Conservation (phyloP, 129 eudicot genomes). For the Gnaphalium uliginosum region DNA sequence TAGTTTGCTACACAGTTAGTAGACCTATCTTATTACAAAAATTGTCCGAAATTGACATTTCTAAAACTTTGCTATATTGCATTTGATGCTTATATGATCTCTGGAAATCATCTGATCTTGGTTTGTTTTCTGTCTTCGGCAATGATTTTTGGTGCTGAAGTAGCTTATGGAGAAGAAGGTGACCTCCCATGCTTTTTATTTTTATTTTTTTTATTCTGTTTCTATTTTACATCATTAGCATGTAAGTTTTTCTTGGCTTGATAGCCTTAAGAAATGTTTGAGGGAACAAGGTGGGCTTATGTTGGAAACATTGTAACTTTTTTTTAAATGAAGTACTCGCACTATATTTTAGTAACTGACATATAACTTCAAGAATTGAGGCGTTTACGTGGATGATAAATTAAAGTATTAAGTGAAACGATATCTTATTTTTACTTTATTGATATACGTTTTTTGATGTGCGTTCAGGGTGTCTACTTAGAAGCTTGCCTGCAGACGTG, state of each 20-base stretch:
- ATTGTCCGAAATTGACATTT: background rate
- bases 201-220: background rate
- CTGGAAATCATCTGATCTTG: constrained; percentile 30
- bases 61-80: background rate
- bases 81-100: constrained; percentile 9
- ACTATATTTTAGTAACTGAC: background rate
- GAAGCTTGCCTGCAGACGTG: constrained; percentile 86
- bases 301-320: background rate
- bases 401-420: constrained; percentile 1
- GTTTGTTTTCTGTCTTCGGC: constrained; percentile 26
- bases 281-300: background rate
- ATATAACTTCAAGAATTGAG: background rate
- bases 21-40: background rate
- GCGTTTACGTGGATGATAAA: background rate
- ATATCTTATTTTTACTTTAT: background rate
- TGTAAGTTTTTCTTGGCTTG: background rate
- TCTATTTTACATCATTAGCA: background rate
- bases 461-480: constrained; percentile 78
- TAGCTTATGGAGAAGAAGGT: constrained; percentile 88
- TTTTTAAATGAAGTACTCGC: background rate
- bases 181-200: constrained; percentile 4
- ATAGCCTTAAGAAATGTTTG: background rate
- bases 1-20: background rate
- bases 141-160: constrained; percentile 36
- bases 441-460: constrained; percentile 7